Evolutionary conservation across 139 green algal species (phyloP).

Genomic region (Marvania coccoides): DNA sequence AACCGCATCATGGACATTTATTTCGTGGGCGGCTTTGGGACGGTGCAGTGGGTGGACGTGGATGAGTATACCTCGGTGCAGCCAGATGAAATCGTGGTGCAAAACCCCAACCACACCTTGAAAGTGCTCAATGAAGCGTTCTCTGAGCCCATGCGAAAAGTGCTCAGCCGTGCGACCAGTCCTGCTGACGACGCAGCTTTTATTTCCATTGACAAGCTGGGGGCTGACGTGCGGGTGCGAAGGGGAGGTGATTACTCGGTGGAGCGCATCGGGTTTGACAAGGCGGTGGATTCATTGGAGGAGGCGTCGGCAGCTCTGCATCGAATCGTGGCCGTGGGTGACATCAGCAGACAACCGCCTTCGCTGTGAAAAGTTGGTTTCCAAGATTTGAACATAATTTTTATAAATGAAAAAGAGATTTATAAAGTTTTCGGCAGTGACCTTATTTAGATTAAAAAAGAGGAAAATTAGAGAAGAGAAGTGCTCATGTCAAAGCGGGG

Average conservation of each 20-base stretch:
- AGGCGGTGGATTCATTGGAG: background rate
- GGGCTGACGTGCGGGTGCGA: slow-evolving; percentile 82
- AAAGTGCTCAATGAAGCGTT: slow-evolving; percentile 63
- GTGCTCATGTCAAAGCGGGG: too few relatives aligned
- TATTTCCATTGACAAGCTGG: slow-evolving; percentile 86
- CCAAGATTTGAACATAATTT: too few relatives aligned
- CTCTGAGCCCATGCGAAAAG: slow-evolving; percentile 37
- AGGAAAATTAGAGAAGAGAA: too few relatives aligned
- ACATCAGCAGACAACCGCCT: too few relatives aligned
- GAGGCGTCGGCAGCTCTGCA: background rate
- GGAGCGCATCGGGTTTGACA: slow-evolving; percentile 68
- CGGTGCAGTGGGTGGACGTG: slow-evolving; percentile 86
- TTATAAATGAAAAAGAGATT: too few relatives aligned
- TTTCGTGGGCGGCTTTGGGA: slow-evolving; percentile 96
- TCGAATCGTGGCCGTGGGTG: too few relatives aligned
- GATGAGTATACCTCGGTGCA: slow-evolving; percentile 67
- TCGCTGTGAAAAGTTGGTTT: too few relatives aligned
- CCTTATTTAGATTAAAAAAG: too few relatives aligned
- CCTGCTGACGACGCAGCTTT: slow-evolving; percentile 64
- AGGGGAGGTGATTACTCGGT: slow-evolving; percentile 65
- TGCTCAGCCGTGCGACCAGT: slow-evolving; percentile 21
- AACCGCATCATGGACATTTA: slow-evolving; percentile 94
- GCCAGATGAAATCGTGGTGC: slow-evolving; percentile 76
- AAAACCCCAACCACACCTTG: slow-evolving; percentile 47
- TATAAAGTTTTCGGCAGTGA: too few relatives aligned